These are phyloP conservation scores for Cytauxzoon felis DNA, from an alignment of 169 alveolate species.

Conservation along the genomic window DNA sequence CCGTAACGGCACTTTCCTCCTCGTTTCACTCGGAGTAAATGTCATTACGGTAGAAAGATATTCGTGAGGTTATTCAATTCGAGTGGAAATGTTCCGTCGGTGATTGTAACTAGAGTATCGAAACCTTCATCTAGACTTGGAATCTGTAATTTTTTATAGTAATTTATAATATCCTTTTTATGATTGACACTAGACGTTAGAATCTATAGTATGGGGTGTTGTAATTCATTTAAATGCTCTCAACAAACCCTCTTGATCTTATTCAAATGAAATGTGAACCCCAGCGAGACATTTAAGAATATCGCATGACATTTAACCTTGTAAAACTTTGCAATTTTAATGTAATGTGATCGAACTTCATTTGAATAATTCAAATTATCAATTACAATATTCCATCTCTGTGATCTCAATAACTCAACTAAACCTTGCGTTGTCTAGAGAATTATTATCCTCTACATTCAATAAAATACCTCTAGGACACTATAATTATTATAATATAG, in stretches of 20 bases:
- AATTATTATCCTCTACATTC: no score
- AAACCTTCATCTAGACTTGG: conserved; percentile 36
- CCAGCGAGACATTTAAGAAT: conserved; percentile 31
- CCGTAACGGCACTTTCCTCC: background rate
- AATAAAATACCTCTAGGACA: no score
- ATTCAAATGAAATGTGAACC: conserved; percentile 27
- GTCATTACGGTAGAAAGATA: conserved; percentile 28
- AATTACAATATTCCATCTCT: no score
- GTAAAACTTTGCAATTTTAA: background rate
- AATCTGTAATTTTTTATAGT: conserved; percentile 7
- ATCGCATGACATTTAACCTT: conserved; percentile 23
- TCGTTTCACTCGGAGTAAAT: no score
- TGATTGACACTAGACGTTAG: no score
- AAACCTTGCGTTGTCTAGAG: no score
- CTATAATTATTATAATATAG: no score
- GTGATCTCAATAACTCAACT: no score
- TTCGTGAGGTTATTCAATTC: conserved; percentile 13
- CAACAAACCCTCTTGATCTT: conserved; percentile 23
- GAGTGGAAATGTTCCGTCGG: conserved; percentile 47
- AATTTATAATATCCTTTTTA: background rate
- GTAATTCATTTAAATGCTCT: no score
- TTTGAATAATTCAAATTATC: conserved; percentile 14
- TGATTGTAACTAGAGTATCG: conserved; percentile 9
- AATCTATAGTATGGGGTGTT: no score
- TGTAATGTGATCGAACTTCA: background rate